Percentiles rank a stretch among this genome's conserved stretches.
Evolutionary conservation across 805 yeast species (phyloP).

Genomic region (Starmerella potacharoeniae): DNA sequence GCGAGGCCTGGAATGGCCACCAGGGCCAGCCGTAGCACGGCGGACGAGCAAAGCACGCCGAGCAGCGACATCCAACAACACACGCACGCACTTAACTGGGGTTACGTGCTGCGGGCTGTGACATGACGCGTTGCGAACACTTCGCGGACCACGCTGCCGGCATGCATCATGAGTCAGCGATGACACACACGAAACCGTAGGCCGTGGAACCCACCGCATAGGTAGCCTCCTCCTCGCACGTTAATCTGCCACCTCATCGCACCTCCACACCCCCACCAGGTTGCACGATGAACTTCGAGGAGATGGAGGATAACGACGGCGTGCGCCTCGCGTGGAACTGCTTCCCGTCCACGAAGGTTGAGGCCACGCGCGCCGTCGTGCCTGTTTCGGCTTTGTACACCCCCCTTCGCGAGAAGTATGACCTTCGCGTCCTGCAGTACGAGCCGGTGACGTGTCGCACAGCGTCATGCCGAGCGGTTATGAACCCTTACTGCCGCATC

Average conservation of each 20-base stretch:
- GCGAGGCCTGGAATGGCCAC: neutral
- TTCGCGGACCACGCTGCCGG: neutral
- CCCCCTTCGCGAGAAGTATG: slow-evolving; percentile 75
- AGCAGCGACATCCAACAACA: neutral
- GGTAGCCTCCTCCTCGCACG: neutral
- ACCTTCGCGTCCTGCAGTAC: slow-evolving; percentile 64
- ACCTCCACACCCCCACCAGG: neutral
- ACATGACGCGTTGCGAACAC: neutral
- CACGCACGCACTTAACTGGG: neutral
- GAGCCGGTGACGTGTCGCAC: slow-evolving; percentile 72
- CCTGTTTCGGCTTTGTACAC: slow-evolving; percentile 92
- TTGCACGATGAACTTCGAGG: slow-evolving; percentile 39
- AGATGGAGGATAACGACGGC: slow-evolving; percentile 50
- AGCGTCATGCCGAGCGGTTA: slow-evolving; percentile 66
- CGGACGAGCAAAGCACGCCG: neutral
- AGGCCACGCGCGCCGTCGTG: slow-evolving; percentile 81
- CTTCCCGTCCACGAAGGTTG: slow-evolving; percentile 78
- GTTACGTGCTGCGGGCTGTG: slow-evolving; percentile 1
- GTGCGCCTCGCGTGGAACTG: slow-evolving; percentile 73
- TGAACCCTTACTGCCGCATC: slow-evolving; percentile 78
- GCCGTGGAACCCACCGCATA: neutral
- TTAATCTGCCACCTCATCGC: slow-evolving; percentile 1
- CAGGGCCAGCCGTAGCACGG: neutral
- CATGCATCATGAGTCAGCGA: neutral
- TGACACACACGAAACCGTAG: neutral